phyloP scores from a whole-genome alignment of 2,329 filamentous ascomycete species.

The Claviceps sp. region DNA sequence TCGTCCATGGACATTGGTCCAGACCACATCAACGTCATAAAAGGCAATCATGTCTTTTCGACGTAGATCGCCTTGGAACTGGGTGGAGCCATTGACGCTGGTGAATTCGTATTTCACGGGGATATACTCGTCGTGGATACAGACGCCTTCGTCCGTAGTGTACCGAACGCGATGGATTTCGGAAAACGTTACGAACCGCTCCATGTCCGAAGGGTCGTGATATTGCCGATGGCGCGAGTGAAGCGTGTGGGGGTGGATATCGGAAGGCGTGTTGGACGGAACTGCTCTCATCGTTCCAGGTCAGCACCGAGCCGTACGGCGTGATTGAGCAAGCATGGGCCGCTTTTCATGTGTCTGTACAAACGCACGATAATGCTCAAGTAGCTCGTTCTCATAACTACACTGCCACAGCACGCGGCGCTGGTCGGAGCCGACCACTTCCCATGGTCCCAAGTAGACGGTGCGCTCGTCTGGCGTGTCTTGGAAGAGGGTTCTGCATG shows the following conservation, averaged over 20 bases:
- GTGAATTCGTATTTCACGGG: constrained; percentile 39
- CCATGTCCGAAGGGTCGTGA: constrained; percentile 34
- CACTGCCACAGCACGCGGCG: constrained; percentile 40
- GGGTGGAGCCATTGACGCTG: constrained; percentile 30
- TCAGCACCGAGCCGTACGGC: not conserved
- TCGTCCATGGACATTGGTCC: constrained; percentile 35
- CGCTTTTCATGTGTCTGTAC: not conserved
- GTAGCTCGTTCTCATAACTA: constrained; percentile 36
- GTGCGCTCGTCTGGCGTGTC: constrained; percentile 34
- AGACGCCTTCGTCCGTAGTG: constrained; percentile 30
- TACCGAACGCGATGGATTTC: constrained; percentile 36
- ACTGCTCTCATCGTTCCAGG: constrained; percentile 18
- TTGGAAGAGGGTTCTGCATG: constrained; percentile 34
- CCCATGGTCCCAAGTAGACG: constrained; percentile 40
- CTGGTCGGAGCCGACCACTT: constrained; percentile 32
- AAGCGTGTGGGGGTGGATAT: constrained; percentile 34
- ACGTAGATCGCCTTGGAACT: constrained; percentile 36
- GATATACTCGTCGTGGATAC: constrained; percentile 34
- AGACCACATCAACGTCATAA: constrained; percentile 38
- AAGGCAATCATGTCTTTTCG: constrained; percentile 34
- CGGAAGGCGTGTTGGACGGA: constrained; percentile 29
- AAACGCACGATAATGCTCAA: constrained; percentile 34
- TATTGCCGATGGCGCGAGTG: constrained; percentile 38
- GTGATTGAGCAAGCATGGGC: not conserved
- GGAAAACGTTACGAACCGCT: constrained; percentile 33